Conservation (phyloP, 345 rosid genomes). For the Aegle marmelos region DNA sequence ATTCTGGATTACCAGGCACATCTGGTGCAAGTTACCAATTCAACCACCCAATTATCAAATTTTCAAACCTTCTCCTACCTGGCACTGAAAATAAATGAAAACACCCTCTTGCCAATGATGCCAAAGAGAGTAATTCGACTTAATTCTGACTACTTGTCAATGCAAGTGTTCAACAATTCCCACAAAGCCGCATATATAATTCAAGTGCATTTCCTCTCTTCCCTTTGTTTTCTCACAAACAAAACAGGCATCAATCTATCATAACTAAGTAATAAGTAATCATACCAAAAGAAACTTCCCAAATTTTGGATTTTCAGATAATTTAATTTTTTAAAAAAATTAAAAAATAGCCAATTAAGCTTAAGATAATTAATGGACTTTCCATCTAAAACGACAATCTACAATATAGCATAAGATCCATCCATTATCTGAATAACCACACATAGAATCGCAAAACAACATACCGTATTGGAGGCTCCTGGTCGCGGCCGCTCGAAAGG, state of each 20-base stretch:
- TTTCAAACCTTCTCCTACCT: not conserved
- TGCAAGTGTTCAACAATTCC: not conserved
- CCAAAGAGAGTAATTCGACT: not conserved
- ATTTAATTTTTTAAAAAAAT: not conserved
- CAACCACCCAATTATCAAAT: not conserved
- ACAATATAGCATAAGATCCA: conserved; percentile 7
- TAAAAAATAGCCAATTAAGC: not conserved
- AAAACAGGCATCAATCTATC: not conserved
- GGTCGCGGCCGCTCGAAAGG: conserved; percentile 80
- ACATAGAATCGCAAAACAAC: conserved; percentile 2
- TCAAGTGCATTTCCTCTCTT: not conserved
- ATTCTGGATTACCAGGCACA: too few relatives aligned
- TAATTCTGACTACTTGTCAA: not conserved
- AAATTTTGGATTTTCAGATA: not conserved
- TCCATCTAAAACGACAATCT: not conserved
- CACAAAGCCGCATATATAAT: not conserved
- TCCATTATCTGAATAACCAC: conserved; percentile 8
- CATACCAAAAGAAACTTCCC: conserved; percentile 1
- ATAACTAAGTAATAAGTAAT: not conserved
- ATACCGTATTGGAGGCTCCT: conserved; percentile 75
- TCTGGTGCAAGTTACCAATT: not conserved
- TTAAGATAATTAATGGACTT: not conserved
- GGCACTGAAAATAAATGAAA: not conserved
- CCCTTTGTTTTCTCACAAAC: not conserved
- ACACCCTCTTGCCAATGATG: not conserved